Evolutionary conservation across 108 stramenopile genomes (phyloP).

Genomic region (Nitzschia sp.): DNA sequence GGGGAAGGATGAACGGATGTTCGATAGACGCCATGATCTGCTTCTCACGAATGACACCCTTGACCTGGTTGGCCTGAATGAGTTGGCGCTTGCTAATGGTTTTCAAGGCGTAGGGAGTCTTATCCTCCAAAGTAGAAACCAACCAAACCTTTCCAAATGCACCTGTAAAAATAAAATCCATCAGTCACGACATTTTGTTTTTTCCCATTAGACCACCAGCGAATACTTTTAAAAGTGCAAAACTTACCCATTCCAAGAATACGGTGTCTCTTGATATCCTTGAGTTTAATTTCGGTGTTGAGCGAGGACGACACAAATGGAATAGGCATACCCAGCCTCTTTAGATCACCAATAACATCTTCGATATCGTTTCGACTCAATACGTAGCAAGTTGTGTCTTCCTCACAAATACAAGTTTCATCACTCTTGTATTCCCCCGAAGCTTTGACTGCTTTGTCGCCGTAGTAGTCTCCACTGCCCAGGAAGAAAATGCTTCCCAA

Average conservation of each 20-base stretch:
- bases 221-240: not conserved
- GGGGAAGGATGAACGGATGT: conserved; percentile 91
- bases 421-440: conserved; percentile 44
- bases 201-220: too few relatives aligned
- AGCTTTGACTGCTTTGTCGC: conserved; percentile 60
- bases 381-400: conserved; percentile 56
- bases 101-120: conserved; percentile 89
- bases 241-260: conserved; percentile 80
- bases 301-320: conserved; percentile 30
- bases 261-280: conserved; percentile 66
- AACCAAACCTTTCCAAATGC: conserved; percentile 95
- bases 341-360: conserved; percentile 68
- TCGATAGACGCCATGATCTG: conserved; percentile 86
- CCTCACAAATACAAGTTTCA: conserved; percentile 51
- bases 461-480: conserved; percentile 62
- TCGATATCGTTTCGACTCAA: conserved; percentile 46
- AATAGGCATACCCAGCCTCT: conserved; percentile 54
- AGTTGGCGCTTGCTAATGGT: conserved; percentile 87
- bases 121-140: conserved; percentile 49
- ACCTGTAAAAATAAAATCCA: conserved; percentile 34
- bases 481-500: conserved; percentile 43
- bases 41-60: conserved; percentile 94
- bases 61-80: conserved; percentile 82
- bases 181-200: too few relatives aligned
- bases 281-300: conserved; percentile 35